These are phyloP conservation scores for Lactarius sp. DNA, from an alignment of 768 basidiomycete genomes.

Conservation along the genomic window DNA sequence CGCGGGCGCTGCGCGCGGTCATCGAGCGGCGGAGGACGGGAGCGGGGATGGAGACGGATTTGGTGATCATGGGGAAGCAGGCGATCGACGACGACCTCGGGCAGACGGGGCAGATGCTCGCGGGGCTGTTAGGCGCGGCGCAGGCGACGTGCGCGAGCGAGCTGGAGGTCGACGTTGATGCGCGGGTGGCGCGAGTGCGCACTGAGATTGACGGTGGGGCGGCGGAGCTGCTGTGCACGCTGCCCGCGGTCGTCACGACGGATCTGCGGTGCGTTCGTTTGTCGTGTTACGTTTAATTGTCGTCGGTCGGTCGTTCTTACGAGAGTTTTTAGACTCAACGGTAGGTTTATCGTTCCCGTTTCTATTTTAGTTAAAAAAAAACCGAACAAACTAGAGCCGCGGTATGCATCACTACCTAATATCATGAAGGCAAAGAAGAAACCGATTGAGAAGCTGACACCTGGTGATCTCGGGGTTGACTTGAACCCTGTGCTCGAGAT, in stretches of 20 bases:
- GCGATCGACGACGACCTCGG: conserved; percentile 96
- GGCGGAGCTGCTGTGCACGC: conserved; percentile 69
- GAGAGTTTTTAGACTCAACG: conserved; percentile 56
- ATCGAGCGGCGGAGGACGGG: conserved; percentile 53
- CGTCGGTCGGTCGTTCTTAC: neutral
- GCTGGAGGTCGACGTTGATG: conserved; percentile 60
- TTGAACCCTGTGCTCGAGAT: conserved; percentile 79
- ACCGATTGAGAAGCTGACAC: conserved; percentile 75
- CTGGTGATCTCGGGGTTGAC: conserved; percentile 80
- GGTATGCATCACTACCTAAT: conserved; percentile 94
- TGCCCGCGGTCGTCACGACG: conserved; percentile 88
- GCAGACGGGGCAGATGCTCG: conserved; percentile 96
- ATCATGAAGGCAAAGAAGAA: conserved; percentile 99
- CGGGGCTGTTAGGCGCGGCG: conserved; percentile 85
- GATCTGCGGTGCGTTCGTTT: conserved; percentile 68
- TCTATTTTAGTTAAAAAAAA: neutral
- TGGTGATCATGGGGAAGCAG: conserved; percentile 97
- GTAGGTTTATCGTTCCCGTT: conserved; percentile 35
- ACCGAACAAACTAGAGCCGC: conserved; percentile 60
- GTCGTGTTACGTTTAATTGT: too few species aligned
- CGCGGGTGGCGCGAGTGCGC: conserved; percentile 64
- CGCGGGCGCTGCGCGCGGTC: conserved; percentile 74
- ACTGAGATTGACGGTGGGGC: conserved; percentile 94
- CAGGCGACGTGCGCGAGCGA: conserved; percentile 96
- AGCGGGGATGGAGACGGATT: conserved; percentile 51